Percentiles rank a stretch among this genome's conserved stretches.
phyloP scores from a whole-genome alignment of 2,329 filamentous ascomycete genomes.

The Dendryphion nanum region DNA sequence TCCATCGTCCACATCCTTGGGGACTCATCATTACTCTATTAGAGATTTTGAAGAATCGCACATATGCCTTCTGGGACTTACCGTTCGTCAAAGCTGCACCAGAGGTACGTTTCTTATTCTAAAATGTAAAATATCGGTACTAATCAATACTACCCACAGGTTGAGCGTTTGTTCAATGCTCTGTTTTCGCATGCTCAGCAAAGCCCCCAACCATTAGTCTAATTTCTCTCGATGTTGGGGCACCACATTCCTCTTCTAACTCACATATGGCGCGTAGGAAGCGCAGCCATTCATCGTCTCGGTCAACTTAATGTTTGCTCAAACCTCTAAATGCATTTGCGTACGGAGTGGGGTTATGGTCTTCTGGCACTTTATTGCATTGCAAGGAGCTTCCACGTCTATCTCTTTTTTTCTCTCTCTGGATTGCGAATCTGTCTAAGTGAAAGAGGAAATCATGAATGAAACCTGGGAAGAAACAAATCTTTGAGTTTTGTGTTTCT shows the following conservation, averaged over 20 bases:
- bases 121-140: constrained; percentile 1
- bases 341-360: constrained; percentile 24
- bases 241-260: neutral
- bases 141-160: constrained; percentile 30
- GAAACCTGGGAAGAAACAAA: neutral
- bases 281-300: neutral
- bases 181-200: constrained; percentile 47
- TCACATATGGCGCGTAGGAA: neutral
- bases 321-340: constrained; percentile 27
- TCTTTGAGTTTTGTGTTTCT: neutral
- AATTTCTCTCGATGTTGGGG: constrained; percentile 6
- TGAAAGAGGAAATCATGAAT: neutral
- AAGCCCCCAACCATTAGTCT: constrained; percentile 43
- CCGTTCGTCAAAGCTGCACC: constrained; percentile 88
- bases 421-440: neutral
- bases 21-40: constrained; percentile 84
- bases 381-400: constrained; percentile 7
- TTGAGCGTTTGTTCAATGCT: constrained; percentile 47
- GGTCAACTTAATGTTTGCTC: constrained; percentile 22
- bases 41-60: constrained; percentile 88
- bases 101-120: constrained; percentile 55
- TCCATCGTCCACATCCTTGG: constrained; percentile 93
- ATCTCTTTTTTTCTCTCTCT: neutral
- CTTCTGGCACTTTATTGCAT: constrained; percentile 15
- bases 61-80: constrained; percentile 87